Conservation (phyloP, 345 rosid genomes). For the Eucalyptus virginea region DNA sequence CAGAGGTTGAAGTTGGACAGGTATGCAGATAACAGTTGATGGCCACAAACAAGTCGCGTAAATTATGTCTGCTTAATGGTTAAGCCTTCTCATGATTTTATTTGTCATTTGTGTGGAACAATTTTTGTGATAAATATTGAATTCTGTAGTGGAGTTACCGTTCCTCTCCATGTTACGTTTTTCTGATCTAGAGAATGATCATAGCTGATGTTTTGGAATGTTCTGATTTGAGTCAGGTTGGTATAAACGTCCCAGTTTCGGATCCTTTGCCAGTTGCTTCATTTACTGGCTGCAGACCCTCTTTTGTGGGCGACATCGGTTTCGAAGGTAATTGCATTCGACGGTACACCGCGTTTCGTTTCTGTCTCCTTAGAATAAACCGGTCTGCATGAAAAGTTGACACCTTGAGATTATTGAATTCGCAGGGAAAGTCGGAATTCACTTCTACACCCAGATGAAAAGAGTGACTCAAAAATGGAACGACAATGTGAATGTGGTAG, state of each 20-base stretch:
- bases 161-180: not conserved
- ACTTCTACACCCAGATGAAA: constrained; percentile 45
- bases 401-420: not conserved
- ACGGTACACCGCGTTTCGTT: not conserved
- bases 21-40: constrained; percentile 8
- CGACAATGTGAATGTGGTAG: constrained; percentile 3
- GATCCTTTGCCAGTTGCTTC: constrained; percentile 32
- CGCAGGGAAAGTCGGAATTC: constrained; percentile 37
- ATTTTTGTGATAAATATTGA: not conserved
- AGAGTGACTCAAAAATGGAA: constrained; percentile 48
- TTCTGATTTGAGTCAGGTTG: constrained; percentile 23
- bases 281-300: constrained; percentile 25
- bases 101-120: not conserved
- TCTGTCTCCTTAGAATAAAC: not conserved
- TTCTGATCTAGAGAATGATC: not conserved
- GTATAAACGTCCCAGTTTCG: constrained; percentile 40
- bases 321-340: constrained; percentile 21
- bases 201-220: not conserved
- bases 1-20: constrained; percentile 89
- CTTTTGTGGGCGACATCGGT: constrained; percentile 31
- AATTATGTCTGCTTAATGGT: not conserved
- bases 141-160: not conserved
- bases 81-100: not conserved
- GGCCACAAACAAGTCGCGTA: not conserved
- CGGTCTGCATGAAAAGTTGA: not conserved